phyloP scores from a whole-genome alignment of 2,329 filamentous ascomycete genomes.

The Akanthomyces lecanii region DNA sequence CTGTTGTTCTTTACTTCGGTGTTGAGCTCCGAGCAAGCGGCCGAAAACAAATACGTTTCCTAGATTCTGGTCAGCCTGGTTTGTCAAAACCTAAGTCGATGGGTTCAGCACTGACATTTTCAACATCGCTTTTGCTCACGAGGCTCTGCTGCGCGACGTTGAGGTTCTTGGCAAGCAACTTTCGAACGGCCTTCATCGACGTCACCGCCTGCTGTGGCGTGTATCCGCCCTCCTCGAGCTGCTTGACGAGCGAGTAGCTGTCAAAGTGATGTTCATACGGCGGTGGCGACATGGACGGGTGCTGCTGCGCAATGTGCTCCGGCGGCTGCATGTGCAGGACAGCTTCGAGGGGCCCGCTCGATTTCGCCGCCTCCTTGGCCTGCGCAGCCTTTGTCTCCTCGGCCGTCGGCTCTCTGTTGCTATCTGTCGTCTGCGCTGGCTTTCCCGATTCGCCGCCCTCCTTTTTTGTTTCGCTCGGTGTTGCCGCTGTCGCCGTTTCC shows the following conservation, averaged over 20 bases:
- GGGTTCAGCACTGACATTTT: slow-evolving; percentile 56
- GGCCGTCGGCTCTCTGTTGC: slow-evolving; percentile 15
- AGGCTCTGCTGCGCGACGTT: slow-evolving; percentile 74
- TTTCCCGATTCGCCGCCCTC: not conserved
- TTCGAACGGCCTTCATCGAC: slow-evolving; percentile 87
- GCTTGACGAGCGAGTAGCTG: slow-evolving; percentile 81
- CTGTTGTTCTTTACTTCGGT: slow-evolving; percentile 80
- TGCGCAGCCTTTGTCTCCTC: slow-evolving; percentile 27
- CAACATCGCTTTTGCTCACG: slow-evolving; percentile 86
- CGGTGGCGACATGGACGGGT: slow-evolving; percentile 66
- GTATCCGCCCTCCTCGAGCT: slow-evolving; percentile 72
- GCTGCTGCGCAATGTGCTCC: slow-evolving; percentile 40
- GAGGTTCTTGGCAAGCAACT: slow-evolving; percentile 72
- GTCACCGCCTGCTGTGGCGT: slow-evolving; percentile 70
- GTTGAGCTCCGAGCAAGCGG: slow-evolving; percentile 85
- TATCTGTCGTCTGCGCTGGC: slow-evolving; percentile 1
- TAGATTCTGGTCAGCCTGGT: slow-evolving; percentile 27
- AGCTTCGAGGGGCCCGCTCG: slow-evolving; percentile 47
- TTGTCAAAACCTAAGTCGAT: not conserved
- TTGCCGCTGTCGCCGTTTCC: not conserved
- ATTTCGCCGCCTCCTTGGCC: slow-evolving; percentile 35
- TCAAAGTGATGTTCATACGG: slow-evolving; percentile 96
- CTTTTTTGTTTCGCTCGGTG: not conserved
- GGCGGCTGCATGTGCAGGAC: slow-evolving; percentile 45
- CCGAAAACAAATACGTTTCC: slow-evolving; percentile 89